phyloP scores from a whole-genome alignment of 345 rosid species.

The Dovyalis caffra region DNA sequence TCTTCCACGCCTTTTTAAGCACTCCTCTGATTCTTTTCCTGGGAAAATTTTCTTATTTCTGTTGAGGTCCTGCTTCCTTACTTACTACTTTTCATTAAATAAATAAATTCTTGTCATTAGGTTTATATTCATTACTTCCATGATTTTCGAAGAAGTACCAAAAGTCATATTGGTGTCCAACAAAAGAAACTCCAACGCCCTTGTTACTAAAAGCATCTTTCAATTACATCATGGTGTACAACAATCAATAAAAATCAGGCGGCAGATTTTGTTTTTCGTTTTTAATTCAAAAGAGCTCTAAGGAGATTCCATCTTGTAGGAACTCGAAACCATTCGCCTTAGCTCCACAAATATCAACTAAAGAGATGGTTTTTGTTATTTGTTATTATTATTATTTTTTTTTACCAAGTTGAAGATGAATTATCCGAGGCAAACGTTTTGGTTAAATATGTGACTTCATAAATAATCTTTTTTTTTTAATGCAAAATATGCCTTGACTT shows the following conservation, averaged over 20 bases:
- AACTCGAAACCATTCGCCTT: too few species aligned
- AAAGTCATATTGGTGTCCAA: slow-evolving; percentile 1
- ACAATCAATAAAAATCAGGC: neutral
- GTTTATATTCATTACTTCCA: neutral
- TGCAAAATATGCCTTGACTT: slow-evolving; percentile 14
- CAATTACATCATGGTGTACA: neutral
- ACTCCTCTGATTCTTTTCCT: neutral
- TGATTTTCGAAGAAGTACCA: neutral
- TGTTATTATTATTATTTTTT: too few species aligned
- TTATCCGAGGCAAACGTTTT: neutral
- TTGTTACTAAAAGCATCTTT: neutral
- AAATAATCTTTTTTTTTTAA: neutral
- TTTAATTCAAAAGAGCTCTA: too few species aligned
- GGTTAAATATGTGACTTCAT: slow-evolving; percentile 7
- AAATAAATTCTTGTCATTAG: neutral
- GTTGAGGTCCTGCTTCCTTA: neutral
- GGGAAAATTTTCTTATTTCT: neutral
- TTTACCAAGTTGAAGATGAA: neutral
- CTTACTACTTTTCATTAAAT: neutral
- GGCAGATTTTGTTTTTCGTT: neutral
- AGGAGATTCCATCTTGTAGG: too few species aligned
- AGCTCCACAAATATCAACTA: too few species aligned
- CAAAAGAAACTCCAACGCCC: slow-evolving; percentile 6
- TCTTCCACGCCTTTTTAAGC: neutral
- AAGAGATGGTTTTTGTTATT: too few species aligned